Evolutionary conservation across 1,284 basidiomycete genomes (phyloP).

Genomic region (Irpex sp.): DNA sequence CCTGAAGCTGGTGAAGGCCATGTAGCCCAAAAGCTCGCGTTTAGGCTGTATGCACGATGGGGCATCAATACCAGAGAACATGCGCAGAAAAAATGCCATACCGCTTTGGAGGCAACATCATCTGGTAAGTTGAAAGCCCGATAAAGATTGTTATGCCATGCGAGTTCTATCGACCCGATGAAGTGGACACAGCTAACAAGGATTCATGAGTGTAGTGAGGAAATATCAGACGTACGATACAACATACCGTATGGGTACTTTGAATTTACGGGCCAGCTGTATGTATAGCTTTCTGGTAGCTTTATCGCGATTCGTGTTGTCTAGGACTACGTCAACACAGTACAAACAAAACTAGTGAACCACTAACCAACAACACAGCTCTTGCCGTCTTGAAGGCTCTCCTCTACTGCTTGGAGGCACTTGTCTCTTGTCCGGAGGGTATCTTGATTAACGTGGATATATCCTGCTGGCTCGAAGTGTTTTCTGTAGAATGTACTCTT

Average conservation of each 20-base stretch:
- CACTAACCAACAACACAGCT: slow-evolving; percentile 75
- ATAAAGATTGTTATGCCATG: slow-evolving; percentile 90
- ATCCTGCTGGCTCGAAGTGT: slow-evolving; percentile 67
- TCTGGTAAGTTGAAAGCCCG: slow-evolving; percentile 62
- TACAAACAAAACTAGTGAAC: background rate
- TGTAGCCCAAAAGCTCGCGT: slow-evolving; percentile 61
- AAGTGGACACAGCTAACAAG: slow-evolving; percentile 70
- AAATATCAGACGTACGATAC: background rate
- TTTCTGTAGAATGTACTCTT: slow-evolving; percentile 80
- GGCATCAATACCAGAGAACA: background rate
- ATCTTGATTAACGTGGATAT: slow-evolving; percentile 88
- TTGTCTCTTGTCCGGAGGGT: slow-evolving; percentile 69
- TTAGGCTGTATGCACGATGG: slow-evolving; percentile 30
- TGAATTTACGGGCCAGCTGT: slow-evolving; percentile 54
- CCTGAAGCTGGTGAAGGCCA: slow-evolving; percentile 61
- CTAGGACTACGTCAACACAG: slow-evolving; percentile 33
- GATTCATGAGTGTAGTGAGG: background rate
- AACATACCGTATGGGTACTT: slow-evolving; percentile 54
- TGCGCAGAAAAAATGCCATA: slow-evolving; percentile 10
- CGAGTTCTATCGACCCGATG: slow-evolving; percentile 67
- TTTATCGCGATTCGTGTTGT: slow-evolving; percentile 82
- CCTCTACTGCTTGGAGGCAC: slow-evolving; percentile 67
- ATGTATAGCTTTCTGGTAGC: slow-evolving; percentile 70
- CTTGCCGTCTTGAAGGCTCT: slow-evolving; percentile 50
- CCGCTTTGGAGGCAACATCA: slow-evolving; percentile 31